Percentiles rank a stretch among this genome's conserved stretches.
These are phyloP conservation scores for Geoglossum cookeanum DNA, from an alignment of 2,329 filamentous ascomycete genomes.

Conservation along the genomic window DNA sequence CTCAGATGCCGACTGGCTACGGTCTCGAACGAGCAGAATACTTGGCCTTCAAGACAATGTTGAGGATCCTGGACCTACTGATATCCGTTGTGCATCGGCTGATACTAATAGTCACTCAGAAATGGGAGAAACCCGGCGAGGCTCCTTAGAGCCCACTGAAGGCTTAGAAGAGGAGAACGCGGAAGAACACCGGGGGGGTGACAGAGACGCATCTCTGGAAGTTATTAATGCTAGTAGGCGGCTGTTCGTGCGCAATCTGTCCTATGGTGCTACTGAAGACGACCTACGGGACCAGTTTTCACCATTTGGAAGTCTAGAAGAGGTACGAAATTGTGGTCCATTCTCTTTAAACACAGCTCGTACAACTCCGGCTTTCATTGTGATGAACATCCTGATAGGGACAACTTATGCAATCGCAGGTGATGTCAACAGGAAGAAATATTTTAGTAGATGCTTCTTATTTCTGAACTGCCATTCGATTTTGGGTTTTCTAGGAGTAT, in stretches of 20 bases:
- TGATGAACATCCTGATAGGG: constrained; percentile 99
- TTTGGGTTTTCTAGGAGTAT: constrained; percentile 10
- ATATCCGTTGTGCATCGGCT: neutral
- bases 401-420: constrained; percentile 89
- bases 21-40: constrained; percentile 69
- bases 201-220: constrained; percentile 30
- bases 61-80: constrained; percentile 21
- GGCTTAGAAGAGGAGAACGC: neutral
- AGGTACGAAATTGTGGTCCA: constrained; percentile 42
- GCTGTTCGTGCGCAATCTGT: constrained; percentile 75
- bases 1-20: constrained; percentile 78
- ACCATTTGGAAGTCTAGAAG: constrained; percentile 57
- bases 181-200: neutral
- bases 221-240: constrained; percentile 54
- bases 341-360: neutral
- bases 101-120: neutral
- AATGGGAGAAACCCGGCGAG: no score
- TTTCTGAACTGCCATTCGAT: constrained; percentile 41
- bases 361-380: constrained; percentile 14
- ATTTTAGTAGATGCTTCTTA: constrained; percentile 99
- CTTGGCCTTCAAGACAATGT: constrained; percentile 69
- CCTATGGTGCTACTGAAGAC: constrained; percentile 59
- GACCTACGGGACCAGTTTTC: constrained; percentile 57
- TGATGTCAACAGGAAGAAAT: constrained; percentile 84
- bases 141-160: neutral